phyloP scores from a whole-genome alignment of 1,284 basidiomycete genomes.

The Cystobasidiaceae sp. region DNA sequence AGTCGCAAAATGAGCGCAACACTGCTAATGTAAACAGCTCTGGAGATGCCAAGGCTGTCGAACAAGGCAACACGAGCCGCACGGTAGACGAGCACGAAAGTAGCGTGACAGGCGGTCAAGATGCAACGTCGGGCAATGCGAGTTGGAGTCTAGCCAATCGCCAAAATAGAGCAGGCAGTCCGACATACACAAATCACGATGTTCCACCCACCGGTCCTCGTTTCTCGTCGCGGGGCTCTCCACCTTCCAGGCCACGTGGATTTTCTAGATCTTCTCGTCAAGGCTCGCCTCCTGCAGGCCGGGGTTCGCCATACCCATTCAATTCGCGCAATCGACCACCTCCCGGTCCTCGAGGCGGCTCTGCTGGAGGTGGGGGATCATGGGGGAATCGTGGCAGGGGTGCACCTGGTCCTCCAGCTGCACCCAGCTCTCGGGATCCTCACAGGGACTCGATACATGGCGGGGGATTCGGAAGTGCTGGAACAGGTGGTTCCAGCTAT shows the following conservation, averaged over 20 bases:
- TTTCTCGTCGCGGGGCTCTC: background rate
- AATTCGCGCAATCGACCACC: slow-evolving; percentile 9
- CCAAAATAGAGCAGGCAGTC: background rate
- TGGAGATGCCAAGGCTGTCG: too few relatives aligned
- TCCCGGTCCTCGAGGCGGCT: background rate
- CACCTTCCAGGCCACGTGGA: background rate
- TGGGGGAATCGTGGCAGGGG: background rate
- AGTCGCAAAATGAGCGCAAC: too few relatives aligned
- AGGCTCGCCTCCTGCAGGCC: background rate
- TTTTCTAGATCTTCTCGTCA: background rate
- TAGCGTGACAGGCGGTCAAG: background rate
- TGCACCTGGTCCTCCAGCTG: background rate
- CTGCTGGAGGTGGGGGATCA: slow-evolving; percentile 11
- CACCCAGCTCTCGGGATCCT: background rate
- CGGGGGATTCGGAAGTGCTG: slow-evolving; percentile 8
- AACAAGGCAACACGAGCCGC: too few relatives aligned
- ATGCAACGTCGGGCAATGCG: background rate
- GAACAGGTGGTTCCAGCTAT: slow-evolving; percentile 18
- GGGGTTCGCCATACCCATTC: slow-evolving; percentile 1
- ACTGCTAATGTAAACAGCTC: too few relatives aligned
- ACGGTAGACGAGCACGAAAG: too few relatives aligned
- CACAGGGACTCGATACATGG: background rate
- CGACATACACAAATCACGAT: background rate
- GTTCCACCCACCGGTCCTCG: background rate
- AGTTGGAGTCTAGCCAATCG: background rate